Percentiles rank a stretch among this genome's conserved stretches.
Evolutionary conservation across 257 asterid species (phyloP).

Genomic region (Henckelia pumila): DNA sequence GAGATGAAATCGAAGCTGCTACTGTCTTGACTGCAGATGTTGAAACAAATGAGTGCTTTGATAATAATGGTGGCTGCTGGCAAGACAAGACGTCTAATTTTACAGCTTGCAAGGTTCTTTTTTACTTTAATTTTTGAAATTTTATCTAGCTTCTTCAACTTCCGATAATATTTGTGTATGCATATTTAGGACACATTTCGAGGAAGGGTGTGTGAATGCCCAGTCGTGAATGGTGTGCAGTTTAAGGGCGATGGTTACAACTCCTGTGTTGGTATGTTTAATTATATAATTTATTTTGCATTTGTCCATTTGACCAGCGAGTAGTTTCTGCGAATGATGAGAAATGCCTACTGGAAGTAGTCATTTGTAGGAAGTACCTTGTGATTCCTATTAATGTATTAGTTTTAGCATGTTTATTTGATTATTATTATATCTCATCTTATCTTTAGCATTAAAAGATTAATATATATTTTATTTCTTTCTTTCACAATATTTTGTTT

Average conservation of each 20-base stretch:
- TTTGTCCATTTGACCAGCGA: background rate
- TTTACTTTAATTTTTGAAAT: background rate
- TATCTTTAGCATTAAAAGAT: no score
- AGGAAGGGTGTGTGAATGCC: no score
- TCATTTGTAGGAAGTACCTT: background rate
- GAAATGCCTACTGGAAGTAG: background rate
- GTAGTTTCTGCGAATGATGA: background rate
- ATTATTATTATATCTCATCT: background rate
- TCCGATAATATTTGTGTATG: no score
- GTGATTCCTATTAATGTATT: no score
- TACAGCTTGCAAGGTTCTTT: conserved; percentile 80
- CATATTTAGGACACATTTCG: no score
- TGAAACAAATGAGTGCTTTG: conserved; percentile 75
- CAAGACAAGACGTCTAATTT: conserved; percentile 50
- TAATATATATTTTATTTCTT: no score
- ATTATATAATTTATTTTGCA: background rate
- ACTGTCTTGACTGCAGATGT: conserved; percentile 41
- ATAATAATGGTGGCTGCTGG: conserved; percentile 86
- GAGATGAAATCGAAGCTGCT: conserved; percentile 13
- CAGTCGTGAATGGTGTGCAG: no score
- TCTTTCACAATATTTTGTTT: no score
- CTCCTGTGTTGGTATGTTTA: no score
- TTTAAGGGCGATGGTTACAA: no score
- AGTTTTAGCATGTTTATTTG: background rate
- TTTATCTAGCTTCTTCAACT: background rate